phyloP scores from a whole-genome alignment of 169 alveolate genomes.

The Eimeria necatrix region DNA sequence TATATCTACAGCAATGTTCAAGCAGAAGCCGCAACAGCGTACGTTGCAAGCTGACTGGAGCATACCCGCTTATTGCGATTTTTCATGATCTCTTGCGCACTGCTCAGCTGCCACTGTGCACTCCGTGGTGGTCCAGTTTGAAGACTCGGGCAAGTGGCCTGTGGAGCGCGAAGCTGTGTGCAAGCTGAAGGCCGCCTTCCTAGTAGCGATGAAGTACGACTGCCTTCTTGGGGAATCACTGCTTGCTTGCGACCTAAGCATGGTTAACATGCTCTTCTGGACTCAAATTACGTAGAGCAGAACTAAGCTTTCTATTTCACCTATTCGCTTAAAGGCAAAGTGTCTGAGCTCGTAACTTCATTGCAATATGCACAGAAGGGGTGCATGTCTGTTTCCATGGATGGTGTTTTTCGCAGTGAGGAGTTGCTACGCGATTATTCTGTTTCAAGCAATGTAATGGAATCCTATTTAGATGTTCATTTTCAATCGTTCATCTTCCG shows the following conservation, averaged over 20 bases:
- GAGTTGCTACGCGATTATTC: constrained; percentile 78
- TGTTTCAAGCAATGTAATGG: constrained; percentile 65
- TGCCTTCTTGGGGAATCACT: no score
- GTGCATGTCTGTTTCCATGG: not conserved
- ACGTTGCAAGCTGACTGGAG: not conserved
- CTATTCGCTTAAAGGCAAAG: not conserved
- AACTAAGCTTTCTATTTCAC: no score
- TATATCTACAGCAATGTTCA: no score
- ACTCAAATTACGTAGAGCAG: no score
- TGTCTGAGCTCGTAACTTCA: no score
- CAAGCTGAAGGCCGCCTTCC: constrained; percentile 77
- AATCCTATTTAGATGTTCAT: constrained; percentile 67
- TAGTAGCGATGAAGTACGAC: constrained; percentile 79
- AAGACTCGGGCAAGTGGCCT: constrained; percentile 81
- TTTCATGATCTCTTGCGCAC: not conserved
- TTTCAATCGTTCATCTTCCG: constrained; percentile 69
- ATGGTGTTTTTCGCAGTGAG: constrained; percentile 27
- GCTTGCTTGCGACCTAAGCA: no score
- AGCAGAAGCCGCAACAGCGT: not conserved
- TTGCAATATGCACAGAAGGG: no score
- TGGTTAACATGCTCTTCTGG: no score
- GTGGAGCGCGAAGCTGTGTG: constrained; percentile 71
- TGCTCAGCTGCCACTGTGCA: constrained; percentile 73
- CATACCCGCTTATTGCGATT: not conserved
- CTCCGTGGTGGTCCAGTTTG: constrained; percentile 78